These are phyloP conservation scores for Umbellularia californica DNA, from an alignment of 164 flowering plant species.

Conservation along the genomic window DNA sequence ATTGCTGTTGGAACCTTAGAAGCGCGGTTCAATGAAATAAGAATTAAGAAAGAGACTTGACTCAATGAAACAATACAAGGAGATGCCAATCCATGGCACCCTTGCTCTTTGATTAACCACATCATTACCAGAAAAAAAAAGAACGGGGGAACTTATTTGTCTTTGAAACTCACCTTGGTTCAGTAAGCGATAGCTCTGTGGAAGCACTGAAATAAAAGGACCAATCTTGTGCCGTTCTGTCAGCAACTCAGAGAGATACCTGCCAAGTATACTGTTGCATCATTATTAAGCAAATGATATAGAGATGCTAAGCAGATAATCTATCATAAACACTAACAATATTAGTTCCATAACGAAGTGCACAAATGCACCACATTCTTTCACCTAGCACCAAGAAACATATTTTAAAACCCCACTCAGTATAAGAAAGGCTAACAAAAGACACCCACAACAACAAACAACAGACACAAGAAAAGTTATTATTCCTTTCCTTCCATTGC, in stretches of 20 bases:
- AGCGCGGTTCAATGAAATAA: not conserved
- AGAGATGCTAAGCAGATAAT: not conserved
- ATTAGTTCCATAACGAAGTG: not conserved
- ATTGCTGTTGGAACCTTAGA: not conserved
- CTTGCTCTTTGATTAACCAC: not conserved
- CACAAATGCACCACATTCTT: not conserved
- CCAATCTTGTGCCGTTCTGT: slow-evolving; percentile 75
- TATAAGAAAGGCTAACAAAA: not conserved
- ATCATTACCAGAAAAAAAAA: not conserved
- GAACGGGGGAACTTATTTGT: not conserved
- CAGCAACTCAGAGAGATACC: slow-evolving; percentile 78
- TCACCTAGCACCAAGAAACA: not conserved
- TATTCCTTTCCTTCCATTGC: no score
- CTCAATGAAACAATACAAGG: not conserved
- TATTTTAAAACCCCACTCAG: not conserved
- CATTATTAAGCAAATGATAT: not conserved
- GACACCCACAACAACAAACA: not conserved
- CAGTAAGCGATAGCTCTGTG: slow-evolving; percentile 62
- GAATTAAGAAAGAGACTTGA: not conserved
- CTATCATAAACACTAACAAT: not conserved
- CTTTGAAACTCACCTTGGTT: slow-evolving; percentile 69
- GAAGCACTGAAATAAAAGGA: slow-evolving; percentile 84
- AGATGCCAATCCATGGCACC: not conserved
- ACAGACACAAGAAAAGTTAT: no score
- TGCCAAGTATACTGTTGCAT: slow-evolving; percentile 22